Evolutionary conservation across 805 yeast species (phyloP).

Genomic region (Wickerhamiella alocasiicola): DNA sequence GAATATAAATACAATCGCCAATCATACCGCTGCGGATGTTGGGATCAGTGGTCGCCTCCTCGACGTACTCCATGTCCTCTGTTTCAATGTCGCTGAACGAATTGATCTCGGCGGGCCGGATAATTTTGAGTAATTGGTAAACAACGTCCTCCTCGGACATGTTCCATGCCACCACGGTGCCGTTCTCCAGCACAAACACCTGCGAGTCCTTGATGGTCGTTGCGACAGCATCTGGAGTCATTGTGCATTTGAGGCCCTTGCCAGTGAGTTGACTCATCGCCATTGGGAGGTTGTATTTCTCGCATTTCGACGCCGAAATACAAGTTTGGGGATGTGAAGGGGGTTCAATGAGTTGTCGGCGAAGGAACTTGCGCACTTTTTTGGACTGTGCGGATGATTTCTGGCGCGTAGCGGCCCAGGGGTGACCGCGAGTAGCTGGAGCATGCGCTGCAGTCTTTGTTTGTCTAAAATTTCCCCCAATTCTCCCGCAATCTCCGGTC

Average conservation of each 20-base stretch:
- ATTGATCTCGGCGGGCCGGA: conserved; percentile 37
- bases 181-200: conserved; percentile 58
- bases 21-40: conserved; percentile 36
- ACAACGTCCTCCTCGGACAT: conserved; percentile 43
- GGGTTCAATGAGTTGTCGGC: conserved; percentile 13
- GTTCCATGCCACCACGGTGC: conserved; percentile 79
- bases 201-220: conserved; percentile 38
- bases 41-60: conserved; percentile 26
- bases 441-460: no score
- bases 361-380: conserved; percentile 15
- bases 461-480: no score
- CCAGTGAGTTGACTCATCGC: conserved; percentile 32
- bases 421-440: background rate
- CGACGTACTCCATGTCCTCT: conserved; percentile 78
- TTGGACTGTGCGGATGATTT: conserved; percentile 18
- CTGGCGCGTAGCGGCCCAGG: no score
- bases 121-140: conserved; percentile 33
- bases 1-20: conserved; percentile 62
- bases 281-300: conserved; percentile 46
- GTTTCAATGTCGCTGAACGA: conserved; percentile 46
- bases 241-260: conserved; percentile 28
- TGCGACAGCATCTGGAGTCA: conserved; percentile 56
- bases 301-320: conserved; percentile 62
- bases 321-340: conserved; percentile 31
- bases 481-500: no score